phyloP scores from a whole-genome alignment of 1,284 basidiomycete species.

The Pseudozyma pruni region DNA sequence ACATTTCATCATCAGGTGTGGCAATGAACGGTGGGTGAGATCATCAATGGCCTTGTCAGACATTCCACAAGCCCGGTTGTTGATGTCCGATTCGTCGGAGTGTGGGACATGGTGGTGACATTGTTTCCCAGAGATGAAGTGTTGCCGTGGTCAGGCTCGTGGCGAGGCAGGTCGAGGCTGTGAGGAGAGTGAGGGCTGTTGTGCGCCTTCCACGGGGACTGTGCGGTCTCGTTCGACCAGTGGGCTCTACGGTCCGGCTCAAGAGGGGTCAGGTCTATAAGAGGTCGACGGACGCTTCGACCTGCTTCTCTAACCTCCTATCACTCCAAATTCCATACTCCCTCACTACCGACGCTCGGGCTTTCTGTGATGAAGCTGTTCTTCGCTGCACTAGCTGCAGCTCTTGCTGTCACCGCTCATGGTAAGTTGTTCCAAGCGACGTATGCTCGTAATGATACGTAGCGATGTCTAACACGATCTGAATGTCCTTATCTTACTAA shows the following conservation, averaged over 20 bases:
- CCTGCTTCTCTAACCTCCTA: background rate
- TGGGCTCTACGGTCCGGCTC: too few relatives aligned
- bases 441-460: background rate
- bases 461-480: slow-evolving; percentile 5
- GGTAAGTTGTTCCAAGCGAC: slow-evolving; percentile 7
- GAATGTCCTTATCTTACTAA: background rate
- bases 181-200: too few relatives aligned
- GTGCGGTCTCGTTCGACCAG: too few relatives aligned
- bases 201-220: too few relatives aligned
- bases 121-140: too few relatives aligned
- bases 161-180: too few relatives aligned
- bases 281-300: background rate
- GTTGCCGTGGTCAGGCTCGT: too few relatives aligned
- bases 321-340: background rate
- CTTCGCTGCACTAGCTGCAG: slow-evolving; percentile 20
- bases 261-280: slow-evolving; percentile 3
- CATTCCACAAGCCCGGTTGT: too few relatives aligned
- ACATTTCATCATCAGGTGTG: background rate
- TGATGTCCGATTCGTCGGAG: too few relatives aligned
- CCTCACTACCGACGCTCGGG: background rate
- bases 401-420: slow-evolving; percentile 13
- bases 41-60: background rate
- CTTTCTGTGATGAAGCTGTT: slow-evolving; percentile 18
- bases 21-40: background rate
- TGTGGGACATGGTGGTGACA: too few relatives aligned